phyloP scores from a whole-genome alignment of 805 yeast species.

The Ogataea minuta region DNA sequence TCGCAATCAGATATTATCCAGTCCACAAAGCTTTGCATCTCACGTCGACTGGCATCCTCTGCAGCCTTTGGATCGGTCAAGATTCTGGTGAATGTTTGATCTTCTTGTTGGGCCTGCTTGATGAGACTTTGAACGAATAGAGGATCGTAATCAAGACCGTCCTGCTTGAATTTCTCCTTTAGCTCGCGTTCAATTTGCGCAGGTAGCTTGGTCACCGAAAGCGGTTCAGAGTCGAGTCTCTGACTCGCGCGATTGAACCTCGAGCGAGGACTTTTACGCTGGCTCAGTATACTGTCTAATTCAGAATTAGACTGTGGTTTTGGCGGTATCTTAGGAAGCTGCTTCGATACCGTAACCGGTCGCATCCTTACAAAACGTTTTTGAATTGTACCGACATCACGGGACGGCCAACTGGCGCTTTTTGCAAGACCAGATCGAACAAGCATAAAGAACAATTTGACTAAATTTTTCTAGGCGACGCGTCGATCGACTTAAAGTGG shows the following conservation, averaged over 20 bases:
- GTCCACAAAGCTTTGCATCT: constrained; percentile 25
- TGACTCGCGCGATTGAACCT: not conserved
- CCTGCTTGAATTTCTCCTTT: constrained; percentile 22
- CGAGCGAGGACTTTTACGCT: not conserved
- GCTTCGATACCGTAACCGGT: not conserved
- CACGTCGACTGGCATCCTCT: constrained; percentile 20
- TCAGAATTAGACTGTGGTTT: no score
- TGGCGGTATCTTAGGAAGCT: no score
- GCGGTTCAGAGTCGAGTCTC: not conserved
- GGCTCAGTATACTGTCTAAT: not conserved
- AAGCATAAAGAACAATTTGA: not conserved
- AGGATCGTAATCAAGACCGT: constrained; percentile 32
- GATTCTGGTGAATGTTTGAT: constrained; percentile 14
- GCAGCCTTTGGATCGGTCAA: constrained; percentile 16
- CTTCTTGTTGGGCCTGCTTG: constrained; percentile 24
- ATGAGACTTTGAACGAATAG: constrained; percentile 30
- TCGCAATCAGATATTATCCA: constrained; percentile 29
- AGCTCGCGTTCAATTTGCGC: constrained; percentile 29
- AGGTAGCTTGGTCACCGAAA: constrained; percentile 21
- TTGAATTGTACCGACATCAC: not conserved
- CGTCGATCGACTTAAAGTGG: constrained; percentile 8
- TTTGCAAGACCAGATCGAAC: not conserved
- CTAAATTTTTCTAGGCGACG: constrained; percentile 2
- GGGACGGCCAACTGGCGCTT: not conserved
- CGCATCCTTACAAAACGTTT: not conserved